These are phyloP conservation scores for Wickerhamomyces sydowiorum DNA, from an alignment of 805 yeast genomes.

Conservation along the genomic window DNA sequence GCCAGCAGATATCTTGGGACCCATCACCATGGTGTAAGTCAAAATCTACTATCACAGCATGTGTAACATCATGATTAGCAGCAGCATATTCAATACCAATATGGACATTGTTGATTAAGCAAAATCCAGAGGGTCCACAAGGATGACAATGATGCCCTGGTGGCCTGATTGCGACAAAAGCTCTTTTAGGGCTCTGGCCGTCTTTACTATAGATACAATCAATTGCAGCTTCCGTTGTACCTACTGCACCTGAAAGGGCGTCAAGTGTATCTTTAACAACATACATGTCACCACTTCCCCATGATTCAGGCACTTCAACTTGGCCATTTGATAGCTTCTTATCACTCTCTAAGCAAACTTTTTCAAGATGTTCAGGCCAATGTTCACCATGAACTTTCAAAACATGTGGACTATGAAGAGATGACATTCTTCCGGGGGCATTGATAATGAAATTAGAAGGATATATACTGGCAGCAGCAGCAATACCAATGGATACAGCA, in stretches of 20 bases:
- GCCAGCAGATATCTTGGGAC: conserved; percentile 82
- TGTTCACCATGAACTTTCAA: conserved; percentile 63
- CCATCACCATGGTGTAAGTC: conserved; percentile 92
- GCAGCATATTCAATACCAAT: conserved; percentile 75
- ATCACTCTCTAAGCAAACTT: conserved; percentile 55
- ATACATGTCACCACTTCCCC: conserved; percentile 84
- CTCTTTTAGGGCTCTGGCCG: conserved; percentile 31
- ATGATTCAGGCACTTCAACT: conserved; percentile 71
- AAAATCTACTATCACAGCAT: conserved; percentile 76
- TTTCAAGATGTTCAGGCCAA: conserved; percentile 59
- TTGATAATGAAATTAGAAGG: too few species aligned
- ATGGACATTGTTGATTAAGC: conserved; percentile 76
- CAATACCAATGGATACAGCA: conserved; percentile 73
- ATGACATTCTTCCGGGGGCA: conserved; percentile 44
- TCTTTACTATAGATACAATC: conserved; percentile 41
- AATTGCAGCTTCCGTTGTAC: conserved; percentile 67
- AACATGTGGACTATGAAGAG: conserved; percentile 56
- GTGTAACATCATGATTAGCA: conserved; percentile 57
- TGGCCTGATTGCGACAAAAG: conserved; percentile 69
- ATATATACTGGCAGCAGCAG: too few species aligned
- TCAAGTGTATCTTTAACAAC: conserved; percentile 56
- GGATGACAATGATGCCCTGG: conserved; percentile 89
- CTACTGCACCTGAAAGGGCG: conserved; percentile 74
- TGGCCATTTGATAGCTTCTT: conserved; percentile 44
- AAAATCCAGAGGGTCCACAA: conserved; percentile 79